Evolutionary conservation across 257 asterid genomes (phyloP).

Genomic region (Solanum sitiens): DNA sequence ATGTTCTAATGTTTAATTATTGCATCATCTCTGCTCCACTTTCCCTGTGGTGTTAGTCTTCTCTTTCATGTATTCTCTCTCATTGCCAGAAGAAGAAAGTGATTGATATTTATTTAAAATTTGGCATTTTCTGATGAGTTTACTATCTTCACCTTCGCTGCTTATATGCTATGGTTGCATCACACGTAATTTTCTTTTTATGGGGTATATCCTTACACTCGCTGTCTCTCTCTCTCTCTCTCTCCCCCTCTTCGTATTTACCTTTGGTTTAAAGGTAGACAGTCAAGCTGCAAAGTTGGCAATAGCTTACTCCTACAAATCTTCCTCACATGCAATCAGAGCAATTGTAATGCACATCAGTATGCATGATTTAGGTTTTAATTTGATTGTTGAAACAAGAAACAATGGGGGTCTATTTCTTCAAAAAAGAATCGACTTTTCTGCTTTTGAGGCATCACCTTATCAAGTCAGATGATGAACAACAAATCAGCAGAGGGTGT

Average conservation of each 20-base stretch:
- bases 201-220: neutral
- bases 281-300: neutral
- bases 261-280: neutral
- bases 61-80: neutral
- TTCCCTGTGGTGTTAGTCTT: neutral
- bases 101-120: neutral
- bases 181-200: neutral
- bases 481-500: neutral
- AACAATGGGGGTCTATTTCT: neutral
- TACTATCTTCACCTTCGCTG: neutral
- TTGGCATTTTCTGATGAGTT: neutral
- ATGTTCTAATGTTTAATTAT: neutral
- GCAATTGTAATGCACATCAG: neutral
- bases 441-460: neutral
- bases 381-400: neutral
- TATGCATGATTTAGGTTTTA: neutral
- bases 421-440: neutral
- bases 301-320: neutral
- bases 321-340: neutral
- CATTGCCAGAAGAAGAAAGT: neutral
- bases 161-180: neutral
- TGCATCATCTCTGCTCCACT: neutral
- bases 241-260: neutral
- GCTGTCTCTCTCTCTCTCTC: neutral
- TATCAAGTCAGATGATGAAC: neutral